These are phyloP conservation scores for Huntiella savannae DNA, from an alignment of 2,329 filamentous ascomycete genomes.

Conservation along the genomic window DNA sequence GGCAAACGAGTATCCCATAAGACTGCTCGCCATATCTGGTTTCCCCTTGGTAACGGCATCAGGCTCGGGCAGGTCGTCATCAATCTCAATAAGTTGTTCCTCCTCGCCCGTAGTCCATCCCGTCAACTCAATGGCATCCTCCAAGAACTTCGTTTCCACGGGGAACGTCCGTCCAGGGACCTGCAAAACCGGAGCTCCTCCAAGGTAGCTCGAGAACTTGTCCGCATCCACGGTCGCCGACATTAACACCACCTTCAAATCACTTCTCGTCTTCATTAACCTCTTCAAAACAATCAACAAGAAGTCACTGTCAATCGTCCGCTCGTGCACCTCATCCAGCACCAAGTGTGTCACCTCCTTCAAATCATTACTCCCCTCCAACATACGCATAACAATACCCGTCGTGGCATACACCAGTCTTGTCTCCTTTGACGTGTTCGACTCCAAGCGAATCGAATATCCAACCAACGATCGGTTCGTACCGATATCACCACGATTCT, in stretches of 20 bases:
- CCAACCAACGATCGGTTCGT: slow-evolving; percentile 71
- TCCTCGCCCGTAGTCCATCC: slow-evolving; percentile 45
- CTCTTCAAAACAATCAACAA: slow-evolving; percentile 79
- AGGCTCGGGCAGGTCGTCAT: slow-evolving; percentile 26
- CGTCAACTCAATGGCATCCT: slow-evolving; percentile 81
- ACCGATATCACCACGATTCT: slow-evolving; percentile 63
- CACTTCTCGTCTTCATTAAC: slow-evolving; percentile 53
- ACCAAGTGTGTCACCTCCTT: slow-evolving; percentile 82
- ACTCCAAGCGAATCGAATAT: slow-evolving; percentile 84
- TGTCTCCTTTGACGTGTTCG: slow-evolving; percentile 65
- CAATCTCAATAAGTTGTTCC: slow-evolving; percentile 18
- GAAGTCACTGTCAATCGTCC: slow-evolving; percentile 93
- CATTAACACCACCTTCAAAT: slow-evolving; percentile 90
- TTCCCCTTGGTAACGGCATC: slow-evolving; percentile 33
- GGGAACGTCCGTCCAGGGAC: slow-evolving; percentile 90
- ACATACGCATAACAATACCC: slow-evolving; percentile 93
- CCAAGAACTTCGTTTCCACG: slow-evolving; percentile 69
- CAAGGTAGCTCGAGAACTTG: slow-evolving; percentile 75
- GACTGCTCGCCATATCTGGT: slow-evolving; percentile 40
- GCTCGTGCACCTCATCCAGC: slow-evolving; percentile 94
- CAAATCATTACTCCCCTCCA: slow-evolving; percentile 73
- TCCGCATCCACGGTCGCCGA: slow-evolving; percentile 91
- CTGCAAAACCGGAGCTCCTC: slow-evolving; percentile 66
- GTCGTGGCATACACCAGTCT: slow-evolving; percentile 76
- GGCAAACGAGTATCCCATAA: slow-evolving; percentile 54